Conservation (phyloP, 2,329 filamentous ascomycete species). For the Aspergillus sp. region DNA sequence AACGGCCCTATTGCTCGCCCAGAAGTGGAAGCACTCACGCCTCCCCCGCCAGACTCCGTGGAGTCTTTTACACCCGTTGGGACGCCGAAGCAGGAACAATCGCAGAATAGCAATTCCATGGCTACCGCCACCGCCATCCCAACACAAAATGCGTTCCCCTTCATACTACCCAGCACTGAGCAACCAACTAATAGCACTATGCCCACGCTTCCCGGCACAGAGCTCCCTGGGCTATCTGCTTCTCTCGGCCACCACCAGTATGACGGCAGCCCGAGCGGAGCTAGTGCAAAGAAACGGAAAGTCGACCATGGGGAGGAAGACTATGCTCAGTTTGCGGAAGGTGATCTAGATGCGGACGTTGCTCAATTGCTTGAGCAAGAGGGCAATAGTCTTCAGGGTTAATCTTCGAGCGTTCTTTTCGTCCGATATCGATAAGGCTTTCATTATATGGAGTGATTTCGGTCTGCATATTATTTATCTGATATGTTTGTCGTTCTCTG, state of each 20-base stretch:
- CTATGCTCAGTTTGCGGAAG: slow-evolving; percentile 41
- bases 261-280: slow-evolving; percentile 17
- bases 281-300: slow-evolving; percentile 43
- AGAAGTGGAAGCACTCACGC: slow-evolving; percentile 77
- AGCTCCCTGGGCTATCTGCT: slow-evolving; percentile 12
- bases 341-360: slow-evolving; percentile 54
- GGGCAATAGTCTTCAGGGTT: slow-evolving; percentile 16
- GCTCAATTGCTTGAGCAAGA: slow-evolving; percentile 49
- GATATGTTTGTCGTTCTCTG: no score
- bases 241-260: slow-evolving; percentile 16
- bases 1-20: slow-evolving; percentile 48
- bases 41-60: slow-evolving; percentile 48
- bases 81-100: slow-evolving; percentile 34
- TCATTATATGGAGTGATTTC: no score
- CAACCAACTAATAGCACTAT: slow-evolving; percentile 8
- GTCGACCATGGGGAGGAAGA: slow-evolving; percentile 37
- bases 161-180: slow-evolving; percentile 14
- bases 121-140: slow-evolving; percentile 1
- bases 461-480: no score
- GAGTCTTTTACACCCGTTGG: slow-evolving; percentile 47
- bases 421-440: no score
- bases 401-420: background rate
- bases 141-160: slow-evolving; percentile 1
- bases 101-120: slow-evolving; percentile 17
- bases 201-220: slow-evolving; percentile 9